Evolutionary conservation across 352 stramenopile genomes (phyloP), one percentile per base, ranked within the genome.

Genomic region (Globisporangium emineosum): DNA sequence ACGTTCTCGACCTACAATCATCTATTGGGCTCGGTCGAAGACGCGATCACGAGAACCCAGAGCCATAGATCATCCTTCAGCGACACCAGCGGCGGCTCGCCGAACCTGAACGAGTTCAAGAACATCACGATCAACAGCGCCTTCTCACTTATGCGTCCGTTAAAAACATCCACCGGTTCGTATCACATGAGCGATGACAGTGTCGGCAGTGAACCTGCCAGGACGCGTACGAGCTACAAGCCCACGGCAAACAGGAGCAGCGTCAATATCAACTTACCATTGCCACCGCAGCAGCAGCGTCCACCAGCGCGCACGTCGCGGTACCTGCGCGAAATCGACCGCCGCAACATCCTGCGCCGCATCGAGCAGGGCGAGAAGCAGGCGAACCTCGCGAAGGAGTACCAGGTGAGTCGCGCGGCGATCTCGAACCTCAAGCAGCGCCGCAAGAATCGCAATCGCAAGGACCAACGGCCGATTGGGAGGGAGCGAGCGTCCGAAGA

Each of bases 351-450:
- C 68, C 60, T 90, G 23, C 62, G 66, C 3, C 77, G 81, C 3
- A 82, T 90, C 43, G 71, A 76, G 15, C 72, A 77, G 21, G 81
- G 81, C 5, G 81, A 90, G 61, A 87, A 88, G 60, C 77, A 88
- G 30, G 77, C 81, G 0, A 70, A 72, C n/a, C 70, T 88, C 3
- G 78, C 81, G 23, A 90, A 88, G 69, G 81, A 89, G 57, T 89
- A 82, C 58, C 66, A 80, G 23, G 79, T 89, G 23, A 87, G 73
- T 60, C 79, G 79, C 21, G 77, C 79, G 0, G 77, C 79, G n/a
- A 89, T 89, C 57, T 89, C 77, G 57, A 89, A 89, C 64, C 58
- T 89, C 35, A 79, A 86, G 62, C 86, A 89, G 60, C 76, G 85
- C 45, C 65, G 79, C 2, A 74, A 78, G 25, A 74, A 78, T 29